phyloP scores from a whole-genome alignment of 2,329 filamentous ascomycete genomes.

The Falciphora oryzae region DNA sequence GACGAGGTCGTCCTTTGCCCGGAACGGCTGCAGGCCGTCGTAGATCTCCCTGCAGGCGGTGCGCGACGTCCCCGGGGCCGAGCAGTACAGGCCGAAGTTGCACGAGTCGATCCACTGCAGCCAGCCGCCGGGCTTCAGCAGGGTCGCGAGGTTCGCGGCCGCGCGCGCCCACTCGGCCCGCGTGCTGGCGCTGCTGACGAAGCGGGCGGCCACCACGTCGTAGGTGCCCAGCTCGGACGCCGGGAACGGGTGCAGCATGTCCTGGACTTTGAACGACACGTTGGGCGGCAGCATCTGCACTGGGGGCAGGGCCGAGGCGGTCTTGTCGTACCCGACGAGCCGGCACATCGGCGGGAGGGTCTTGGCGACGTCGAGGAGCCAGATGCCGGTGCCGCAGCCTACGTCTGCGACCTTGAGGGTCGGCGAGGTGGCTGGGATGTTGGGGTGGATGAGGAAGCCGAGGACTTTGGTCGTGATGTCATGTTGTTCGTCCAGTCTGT shows the following conservation, averaged over 20 bases:
- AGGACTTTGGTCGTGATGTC: constrained; percentile 15
- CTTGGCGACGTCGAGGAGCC: constrained; percentile 16
- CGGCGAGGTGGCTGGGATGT: constrained; percentile 8
- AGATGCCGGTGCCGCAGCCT: constrained; percentile 16
- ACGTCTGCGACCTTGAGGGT: constrained; percentile 14
- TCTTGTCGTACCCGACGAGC: constrained; percentile 20
- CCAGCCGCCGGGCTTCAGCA: constrained; percentile 17
- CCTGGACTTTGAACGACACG: constrained; percentile 18
- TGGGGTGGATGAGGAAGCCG: constrained; percentile 14
- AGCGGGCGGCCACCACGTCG: constrained; percentile 22
- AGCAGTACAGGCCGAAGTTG: constrained; percentile 13
- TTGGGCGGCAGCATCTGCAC: constrained; percentile 15
- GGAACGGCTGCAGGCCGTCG: constrained; percentile 11
- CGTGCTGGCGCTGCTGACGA: constrained; percentile 19
- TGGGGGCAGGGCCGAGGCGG: constrained; percentile 17
- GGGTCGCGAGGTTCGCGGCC: constrained; percentile 17
- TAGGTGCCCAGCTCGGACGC: constrained; percentile 17
- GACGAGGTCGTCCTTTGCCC: constrained; percentile 5
- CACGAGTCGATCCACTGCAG: constrained; percentile 17
- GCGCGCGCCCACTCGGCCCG: constrained; percentile 14
- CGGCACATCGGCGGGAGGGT: constrained; percentile 14
- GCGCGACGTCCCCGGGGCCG: constrained; percentile 10
- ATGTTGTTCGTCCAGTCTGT: constrained; percentile 17
- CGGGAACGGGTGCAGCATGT: constrained; percentile 20
- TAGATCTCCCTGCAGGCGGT: constrained; percentile 13